Evolutionary conservation across 2,329 filamentous ascomycete species (phyloP), one percentile per base, ranked within the genome.

Genomic region (Alternaria sp.): DNA sequence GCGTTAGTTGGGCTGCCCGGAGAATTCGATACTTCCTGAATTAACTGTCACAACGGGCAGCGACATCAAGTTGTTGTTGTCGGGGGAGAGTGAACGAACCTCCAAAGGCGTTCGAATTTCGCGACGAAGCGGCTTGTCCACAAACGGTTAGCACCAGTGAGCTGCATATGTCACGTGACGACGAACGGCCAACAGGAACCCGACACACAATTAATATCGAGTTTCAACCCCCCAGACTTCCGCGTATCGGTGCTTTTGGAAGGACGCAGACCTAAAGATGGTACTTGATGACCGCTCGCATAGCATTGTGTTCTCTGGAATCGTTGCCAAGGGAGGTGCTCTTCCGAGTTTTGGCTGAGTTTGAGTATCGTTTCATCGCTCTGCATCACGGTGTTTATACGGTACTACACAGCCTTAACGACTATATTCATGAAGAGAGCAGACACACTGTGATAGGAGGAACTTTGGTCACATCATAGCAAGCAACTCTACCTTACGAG

Each of bases 321-420:
- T 44, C 29, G 37, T 46, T 50, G 52, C 36, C 44, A 54, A 44
- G 48, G 40, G 45, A 49, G 24, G 28, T 49, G 28, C 36, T 51
- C 14, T 54, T 52, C 39, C 58, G 49, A 44, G 70, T 72, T 72
- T 72, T 66, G 64, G 42, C 41, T 60, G 40, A 23, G 70, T 72
- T 72, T 71, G 70, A 70, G 60, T 44, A 39, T 51, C 33, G 70
- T 72, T 72, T 72, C 70, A 72, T 56, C 55, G 51, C 37, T 29
- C 26, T 23, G 42, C 42, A 49, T 23, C 17, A 45, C 50, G 36
- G 24, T 54, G 28, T 23, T 54, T 54, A 45, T 33, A 45, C 28
- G 14, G n/a, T 11, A 54, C 9, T 11, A 48, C 10, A 21, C 3
- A 21, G 17, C 4, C 46, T 46, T 29, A 44, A 58, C n/a, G n/a